These are phyloP conservation scores for Platanus orientalis DNA, from an alignment of 164 flowering plant genomes.

Conservation along the genomic window DNA sequence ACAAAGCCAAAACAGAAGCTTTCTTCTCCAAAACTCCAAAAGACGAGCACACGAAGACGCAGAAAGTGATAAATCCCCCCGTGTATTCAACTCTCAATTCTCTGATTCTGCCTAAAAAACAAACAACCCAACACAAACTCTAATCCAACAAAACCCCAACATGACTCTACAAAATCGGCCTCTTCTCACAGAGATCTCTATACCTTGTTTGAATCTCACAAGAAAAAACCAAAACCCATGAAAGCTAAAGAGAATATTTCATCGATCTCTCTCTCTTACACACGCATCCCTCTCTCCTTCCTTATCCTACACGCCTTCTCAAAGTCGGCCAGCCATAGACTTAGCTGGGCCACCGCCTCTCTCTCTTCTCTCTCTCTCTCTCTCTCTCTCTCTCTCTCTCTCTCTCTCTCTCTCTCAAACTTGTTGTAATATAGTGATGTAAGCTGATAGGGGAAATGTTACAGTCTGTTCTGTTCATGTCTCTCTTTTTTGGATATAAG, in stretches of 20 bases:
- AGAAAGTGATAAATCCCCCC: conserved; percentile 17
- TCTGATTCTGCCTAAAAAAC: conserved; percentile 19
- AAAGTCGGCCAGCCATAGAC: conserved; percentile 47
- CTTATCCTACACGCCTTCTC: conserved; percentile 37
- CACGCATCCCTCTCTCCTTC: conserved; percentile 13
- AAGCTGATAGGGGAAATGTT: too few relatives aligned
- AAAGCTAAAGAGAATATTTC: conserved; percentile 23
- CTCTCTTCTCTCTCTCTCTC: conserved; percentile 11
- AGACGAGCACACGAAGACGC: conserved; percentile 4
- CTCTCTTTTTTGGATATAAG: conserved; percentile 6
- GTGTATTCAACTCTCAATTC: conserved; percentile 7
- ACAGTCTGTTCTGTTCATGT: too few relatives aligned
- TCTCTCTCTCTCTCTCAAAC: neutral
- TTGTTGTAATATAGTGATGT: conserved; percentile 3
- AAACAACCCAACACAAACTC: conserved; percentile 3
- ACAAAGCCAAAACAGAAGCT: conserved; percentile 1
- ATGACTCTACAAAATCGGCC: neutral
- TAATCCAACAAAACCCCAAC: conserved; percentile 5
- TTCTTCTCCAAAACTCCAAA: neutral
- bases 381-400: conserved; percentile 3
- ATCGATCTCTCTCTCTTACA: conserved; percentile 7
- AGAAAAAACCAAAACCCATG: conserved; percentile 17
- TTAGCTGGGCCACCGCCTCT: conserved; percentile 39
- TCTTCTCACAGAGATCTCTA: conserved; percentile 6
- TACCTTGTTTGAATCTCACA: conserved; percentile 17